These are phyloP conservation scores for Hygrophoropsis aurantiaca DNA, from an alignment of 768 basidiomycete species.

Conservation along the genomic window DNA sequence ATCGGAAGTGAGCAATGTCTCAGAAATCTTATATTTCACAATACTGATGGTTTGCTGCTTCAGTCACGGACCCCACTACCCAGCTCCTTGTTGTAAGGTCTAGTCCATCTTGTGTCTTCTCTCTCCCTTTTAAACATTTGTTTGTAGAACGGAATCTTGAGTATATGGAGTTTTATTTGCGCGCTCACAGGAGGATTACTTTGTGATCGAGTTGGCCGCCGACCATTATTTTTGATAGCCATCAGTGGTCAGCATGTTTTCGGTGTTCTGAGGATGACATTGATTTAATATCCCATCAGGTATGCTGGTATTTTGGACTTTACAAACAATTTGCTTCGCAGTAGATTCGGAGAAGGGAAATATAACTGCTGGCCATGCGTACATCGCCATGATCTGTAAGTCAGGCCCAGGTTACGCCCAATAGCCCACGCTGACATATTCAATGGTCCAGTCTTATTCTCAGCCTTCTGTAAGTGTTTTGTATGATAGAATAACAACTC, in stretches of 20 bases:
- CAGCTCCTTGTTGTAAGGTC: conserved; percentile 41
- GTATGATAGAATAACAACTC: too few relatives aligned
- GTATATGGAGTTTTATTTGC: conserved; percentile 55
- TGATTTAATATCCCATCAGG: conserved; percentile 30
- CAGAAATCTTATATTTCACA: not conserved
- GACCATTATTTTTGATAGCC: conserved; percentile 49
- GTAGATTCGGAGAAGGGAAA: conserved; percentile 27
- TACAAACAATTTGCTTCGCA: conserved; percentile 38
- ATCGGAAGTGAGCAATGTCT: conserved; percentile 41
- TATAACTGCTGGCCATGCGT: conserved; percentile 35
- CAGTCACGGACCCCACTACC: conserved; percentile 43
- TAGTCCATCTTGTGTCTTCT: not conserved
- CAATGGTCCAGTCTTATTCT: conserved; percentile 33
- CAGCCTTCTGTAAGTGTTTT: conserved; percentile 32
- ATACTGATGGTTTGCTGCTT: not conserved
- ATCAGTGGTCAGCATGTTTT: conserved; percentile 34
- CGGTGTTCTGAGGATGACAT: conserved; percentile 27
- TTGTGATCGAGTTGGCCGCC: conserved; percentile 51
- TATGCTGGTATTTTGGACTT: conserved; percentile 39
- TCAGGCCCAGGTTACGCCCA: not conserved
- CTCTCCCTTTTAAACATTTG: not conserved
- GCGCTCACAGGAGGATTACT: conserved; percentile 49
- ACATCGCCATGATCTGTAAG: conserved; percentile 47
- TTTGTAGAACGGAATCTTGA: conserved; percentile 50
- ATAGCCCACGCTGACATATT: not conserved